Evolutionary conservation across 2,329 filamentous ascomycete genomes (phyloP).

Genomic region (Dendryphion nanum): DNA sequence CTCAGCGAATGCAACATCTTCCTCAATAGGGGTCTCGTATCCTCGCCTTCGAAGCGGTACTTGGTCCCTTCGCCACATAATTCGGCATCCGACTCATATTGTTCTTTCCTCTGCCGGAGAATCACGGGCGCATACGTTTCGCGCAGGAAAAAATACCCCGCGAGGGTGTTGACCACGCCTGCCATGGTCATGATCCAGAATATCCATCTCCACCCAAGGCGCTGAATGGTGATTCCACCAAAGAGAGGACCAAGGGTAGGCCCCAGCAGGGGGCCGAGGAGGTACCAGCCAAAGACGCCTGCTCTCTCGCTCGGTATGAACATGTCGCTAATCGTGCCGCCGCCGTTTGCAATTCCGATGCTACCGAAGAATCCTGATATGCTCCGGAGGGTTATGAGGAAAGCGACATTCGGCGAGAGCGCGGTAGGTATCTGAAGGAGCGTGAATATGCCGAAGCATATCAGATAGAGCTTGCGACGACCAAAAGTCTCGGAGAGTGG

Average conservation of each 20-base stretch:
- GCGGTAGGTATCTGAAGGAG: constrained; percentile 50
- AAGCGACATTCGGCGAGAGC: constrained; percentile 47
- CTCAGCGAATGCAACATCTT: constrained; percentile 40
- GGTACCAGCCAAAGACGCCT: constrained; percentile 47
- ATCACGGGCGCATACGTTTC: constrained; percentile 47
- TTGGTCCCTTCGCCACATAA: constrained; percentile 24
- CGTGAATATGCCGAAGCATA: constrained; percentile 46
- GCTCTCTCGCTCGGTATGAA: constrained; percentile 47
- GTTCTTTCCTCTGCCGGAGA: constrained; percentile 33
- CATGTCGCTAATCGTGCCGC: constrained; percentile 54
- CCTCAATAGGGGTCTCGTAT: constrained; percentile 34
- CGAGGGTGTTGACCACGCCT: constrained; percentile 41
- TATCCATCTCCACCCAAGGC: constrained; percentile 48
- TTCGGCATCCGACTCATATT: constrained; percentile 29
- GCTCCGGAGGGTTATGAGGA: constrained; percentile 46
- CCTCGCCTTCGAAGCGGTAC: constrained; percentile 46
- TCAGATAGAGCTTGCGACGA: constrained; percentile 44
- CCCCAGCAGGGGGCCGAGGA: constrained; percentile 45
- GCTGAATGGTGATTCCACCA: constrained; percentile 45
- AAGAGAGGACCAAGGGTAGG: constrained; percentile 44
- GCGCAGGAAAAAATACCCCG: constrained; percentile 44
- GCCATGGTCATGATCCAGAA: constrained; percentile 50
- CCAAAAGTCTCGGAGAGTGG: constrained; percentile 50
- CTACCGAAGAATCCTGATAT: constrained; percentile 52
- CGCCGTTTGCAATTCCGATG: constrained; percentile 52